Base-by-base conservation (phyloP, 2,329 filamentous ascomycete species). In the Phaeomoniella chlamydospora region DNA sequence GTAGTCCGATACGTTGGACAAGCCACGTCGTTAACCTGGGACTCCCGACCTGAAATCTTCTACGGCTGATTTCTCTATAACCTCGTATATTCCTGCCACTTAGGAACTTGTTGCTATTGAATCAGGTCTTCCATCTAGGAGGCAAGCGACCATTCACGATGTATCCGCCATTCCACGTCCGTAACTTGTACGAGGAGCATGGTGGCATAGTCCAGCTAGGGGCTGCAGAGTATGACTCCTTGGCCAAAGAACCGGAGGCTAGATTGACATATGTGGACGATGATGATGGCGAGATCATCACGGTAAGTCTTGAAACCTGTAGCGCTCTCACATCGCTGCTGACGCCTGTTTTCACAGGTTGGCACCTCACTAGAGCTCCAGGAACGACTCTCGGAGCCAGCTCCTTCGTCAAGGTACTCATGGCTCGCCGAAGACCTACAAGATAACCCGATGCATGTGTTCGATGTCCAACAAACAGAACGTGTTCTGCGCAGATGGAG, bases 321-420 rank as follows among this genome's bases (percentile, higher is more conserved):
- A 33, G 9, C 15, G 31, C 29, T 17, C 9, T 5, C 13, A 18
- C 17, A 16, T 26, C 5, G 45, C 53, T 37, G 52, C 37, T 12
- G 5, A 35, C 33, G 18, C 31, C 29, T 16, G 18, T 36, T 19
- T 35, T n/a, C 18, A 29, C 34, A 64, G 60, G 57, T 67, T 39
- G 63, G 63, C 29, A 65, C 62, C 15, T 58, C 61, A 32, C 47
- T 62, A 15, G 63, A 67, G 42, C 58, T 67, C 33, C 49, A 51
- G 18, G 58, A 67, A 40, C 58, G 61, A 31, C 54, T 67, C 5
- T 57, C 61, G 17, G 63, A 66, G 37, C 55, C 60, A 15, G 19
- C 14, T 18, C 15, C 10, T 4, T 51, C n/a, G 41, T 26, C 22
- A 26, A 26, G 22, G n/a, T 26, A 26, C 22, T 26, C 22, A 9